These are phyloP conservation scores for Orbilia javanica DNA, from an alignment of 2,329 filamentous ascomycete species.

Conservation along the genomic window DNA sequence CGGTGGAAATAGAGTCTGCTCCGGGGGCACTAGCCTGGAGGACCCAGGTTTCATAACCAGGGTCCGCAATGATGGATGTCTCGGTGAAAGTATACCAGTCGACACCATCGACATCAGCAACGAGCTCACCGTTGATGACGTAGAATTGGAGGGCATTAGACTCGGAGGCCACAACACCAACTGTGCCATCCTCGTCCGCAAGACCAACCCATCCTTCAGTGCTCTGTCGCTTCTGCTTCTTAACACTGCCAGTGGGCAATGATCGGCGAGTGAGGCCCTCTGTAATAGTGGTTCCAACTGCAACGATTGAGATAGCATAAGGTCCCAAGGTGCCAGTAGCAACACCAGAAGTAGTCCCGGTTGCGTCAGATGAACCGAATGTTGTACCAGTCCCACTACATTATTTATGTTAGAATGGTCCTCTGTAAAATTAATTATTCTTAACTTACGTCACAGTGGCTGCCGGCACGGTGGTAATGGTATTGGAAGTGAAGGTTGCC, in stretches of 20 bases:
- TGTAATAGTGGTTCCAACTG: constrained; percentile 27
- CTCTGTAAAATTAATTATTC: neutral
- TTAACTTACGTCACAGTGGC: constrained; percentile 5
- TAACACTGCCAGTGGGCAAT: neutral
- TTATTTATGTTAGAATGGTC: neutral
- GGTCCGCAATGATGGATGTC: constrained; percentile 27
- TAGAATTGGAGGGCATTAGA: constrained; percentile 31
- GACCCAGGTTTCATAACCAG: constrained; percentile 50
- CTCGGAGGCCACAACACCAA: constrained; percentile 14
- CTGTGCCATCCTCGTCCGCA: constrained; percentile 39
- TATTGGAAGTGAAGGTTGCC: neutral
- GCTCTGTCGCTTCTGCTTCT: constrained; percentile 22
- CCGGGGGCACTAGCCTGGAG: constrained; percentile 30
- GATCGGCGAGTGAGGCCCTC: constrained; percentile 6
- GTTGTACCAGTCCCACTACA: neutral
- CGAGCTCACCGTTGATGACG: constrained; percentile 43
- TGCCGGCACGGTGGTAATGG: neutral
- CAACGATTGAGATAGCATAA: constrained; percentile 24
- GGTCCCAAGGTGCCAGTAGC: constrained; percentile 31
- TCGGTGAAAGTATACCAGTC: constrained; percentile 54
- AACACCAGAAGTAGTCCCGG: constrained; percentile 8
- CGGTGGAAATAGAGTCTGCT: constrained; percentile 38
- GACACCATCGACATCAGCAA: constrained; percentile 5
- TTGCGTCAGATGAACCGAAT: neutral
- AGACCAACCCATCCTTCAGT: constrained; percentile 39